These are phyloP conservation scores for Elsinoe necatrix DNA, from an alignment of 2,329 filamentous ascomycete species.

Conservation along the genomic window DNA sequence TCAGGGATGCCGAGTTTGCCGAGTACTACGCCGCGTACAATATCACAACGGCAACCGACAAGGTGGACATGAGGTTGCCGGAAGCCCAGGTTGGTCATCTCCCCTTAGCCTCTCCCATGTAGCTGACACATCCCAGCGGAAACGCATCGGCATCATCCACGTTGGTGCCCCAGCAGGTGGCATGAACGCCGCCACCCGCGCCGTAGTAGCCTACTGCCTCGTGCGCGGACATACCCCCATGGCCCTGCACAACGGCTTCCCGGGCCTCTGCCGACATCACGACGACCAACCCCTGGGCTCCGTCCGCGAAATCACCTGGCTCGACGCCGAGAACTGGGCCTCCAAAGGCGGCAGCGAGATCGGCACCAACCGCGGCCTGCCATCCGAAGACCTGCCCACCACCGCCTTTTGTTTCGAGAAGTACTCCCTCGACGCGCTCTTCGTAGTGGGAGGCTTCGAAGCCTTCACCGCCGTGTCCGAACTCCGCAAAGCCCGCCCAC, in stretches of 20 bases:
- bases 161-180: constrained; percentile 93
- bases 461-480: constrained; percentile 89
- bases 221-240: constrained; percentile 86
- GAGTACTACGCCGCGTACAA: constrained; percentile 88
- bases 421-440: constrained; percentile 84
- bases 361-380: constrained; percentile 90
- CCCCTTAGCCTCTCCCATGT: background rate
- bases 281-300: constrained; percentile 71
- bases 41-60: constrained; percentile 77
- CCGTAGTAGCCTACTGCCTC: constrained; percentile 85
- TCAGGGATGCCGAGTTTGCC: constrained; percentile 86
- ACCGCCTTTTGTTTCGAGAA: constrained; percentile 76
- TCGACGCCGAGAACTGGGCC: constrained; percentile 91
- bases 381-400: constrained; percentile 73
- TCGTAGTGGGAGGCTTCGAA: constrained; percentile 86
- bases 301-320: constrained; percentile 80
- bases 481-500: constrained; percentile 66
- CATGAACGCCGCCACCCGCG: constrained; percentile 94
- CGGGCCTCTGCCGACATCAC: constrained; percentile 85
- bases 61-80: constrained; percentile 60
- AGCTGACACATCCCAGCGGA: constrained; percentile 47
- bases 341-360: constrained; percentile 97
- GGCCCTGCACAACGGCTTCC: constrained; percentile 94
- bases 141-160: constrained; percentile 93
- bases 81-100: constrained; percentile 54